Evolutionary conservation across 2,329 filamentous ascomycete genomes (phyloP).

Genomic region (Ophiostoma ulmi): DNA sequence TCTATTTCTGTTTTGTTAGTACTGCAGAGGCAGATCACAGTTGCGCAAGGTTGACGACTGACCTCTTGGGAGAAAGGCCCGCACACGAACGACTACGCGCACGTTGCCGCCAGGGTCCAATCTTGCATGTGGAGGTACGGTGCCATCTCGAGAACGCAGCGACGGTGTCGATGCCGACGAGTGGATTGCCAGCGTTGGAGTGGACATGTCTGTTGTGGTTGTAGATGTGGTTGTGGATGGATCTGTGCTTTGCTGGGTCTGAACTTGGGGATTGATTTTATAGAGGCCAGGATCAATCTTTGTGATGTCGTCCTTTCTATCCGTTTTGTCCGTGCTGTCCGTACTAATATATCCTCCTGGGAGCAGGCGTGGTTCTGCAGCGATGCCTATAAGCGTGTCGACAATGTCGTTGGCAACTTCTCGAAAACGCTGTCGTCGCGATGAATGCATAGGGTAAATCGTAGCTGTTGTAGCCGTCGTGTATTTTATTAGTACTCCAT

Average conservation of each 20-base stretch:
- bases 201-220: constrained; percentile 12
- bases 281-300: background rate
- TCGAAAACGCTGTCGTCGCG: constrained; percentile 30
- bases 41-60: constrained; percentile 33
- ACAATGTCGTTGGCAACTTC: constrained; percentile 31
- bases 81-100: constrained; percentile 73
- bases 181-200: constrained; percentile 38
- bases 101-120: constrained; percentile 69
- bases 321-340: too few relatives aligned
- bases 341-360: constrained; percentile 32
- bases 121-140: constrained; percentile 51
- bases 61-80: constrained; percentile 73
- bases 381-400: constrained; percentile 38
- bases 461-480: background rate
- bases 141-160: constrained; percentile 65
- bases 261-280: background rate
- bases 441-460: constrained; percentile 30
- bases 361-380: constrained; percentile 42
- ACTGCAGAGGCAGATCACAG: background rate
- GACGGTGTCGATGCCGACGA: constrained; percentile 77
- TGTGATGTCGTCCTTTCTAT: background rate
- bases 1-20: constrained; percentile 62
- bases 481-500: background rate
- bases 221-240: background rate
- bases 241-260: background rate